Base-by-base conservation (phyloP, 495 filamentous ascomycete genomes). In the Cenococcum geophilum region DNA sequence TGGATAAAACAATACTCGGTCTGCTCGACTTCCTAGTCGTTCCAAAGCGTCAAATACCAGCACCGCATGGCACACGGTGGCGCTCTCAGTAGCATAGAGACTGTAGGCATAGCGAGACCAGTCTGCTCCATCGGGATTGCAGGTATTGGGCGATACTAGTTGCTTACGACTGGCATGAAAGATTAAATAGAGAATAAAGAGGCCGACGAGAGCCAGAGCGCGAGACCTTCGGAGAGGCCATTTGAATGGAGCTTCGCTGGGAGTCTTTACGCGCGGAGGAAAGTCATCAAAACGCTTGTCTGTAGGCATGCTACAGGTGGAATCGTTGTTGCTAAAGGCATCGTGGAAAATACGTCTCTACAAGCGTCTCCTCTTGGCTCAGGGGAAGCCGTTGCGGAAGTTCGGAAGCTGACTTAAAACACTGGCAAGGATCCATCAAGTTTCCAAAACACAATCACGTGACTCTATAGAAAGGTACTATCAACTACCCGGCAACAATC, bases 31-130 rank as follows among this genome's bases (percentile, higher is more conserved):
- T 0, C 71, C 72, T 27, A 68, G 63, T 37, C 61, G 55, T 14
- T 70, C 61, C 36, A 75, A 59, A 11, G 71, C 50, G 23, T 74
- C 73, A 60, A 75, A 74, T 27, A 74, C 56, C 58, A 75, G 65
- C 12, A 72, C 59, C 0, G 71, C 60, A 50, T 74, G 73, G 68
- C 73, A 75, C 2, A 75, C 63, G 34, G 61, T 70, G 54, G 71
- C 68, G 42, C 63, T 65, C 55, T 73, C 71, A 1, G 73, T 75
- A 32, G 71, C 73, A 60, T 75, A 75, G 32, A 71, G 64, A 21
- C 69, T 71, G 47, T 75, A 75, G 10, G 73, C 73, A 43, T 62
- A 70, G n/a, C 51, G 51, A 1, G 63, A 66, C 70, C 70, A 73
- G 47, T 75, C 50, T 23, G 55, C 43, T 5, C 34, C 36, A 12